Evolutionary conservation across 192 early-diverging fungal species (phyloP).

Genomic region (Coemansia umbellata): DNA sequence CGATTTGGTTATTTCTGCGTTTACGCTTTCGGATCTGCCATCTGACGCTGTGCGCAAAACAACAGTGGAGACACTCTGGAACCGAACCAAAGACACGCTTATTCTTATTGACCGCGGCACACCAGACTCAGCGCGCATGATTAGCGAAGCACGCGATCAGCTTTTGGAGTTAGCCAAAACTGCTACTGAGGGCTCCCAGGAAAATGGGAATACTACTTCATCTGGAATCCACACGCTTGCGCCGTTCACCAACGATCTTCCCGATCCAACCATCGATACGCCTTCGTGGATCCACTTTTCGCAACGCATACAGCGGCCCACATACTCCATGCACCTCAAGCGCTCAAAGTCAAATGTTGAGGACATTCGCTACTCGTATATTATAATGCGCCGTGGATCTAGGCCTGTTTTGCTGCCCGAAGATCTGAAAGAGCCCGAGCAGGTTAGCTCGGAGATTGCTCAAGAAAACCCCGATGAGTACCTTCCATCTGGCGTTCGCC

Average conservation of each 20-base stretch:
- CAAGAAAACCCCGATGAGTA: conserved; percentile 12
- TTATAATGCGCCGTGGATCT: conserved; percentile 66
- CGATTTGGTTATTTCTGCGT: conserved; percentile 74
- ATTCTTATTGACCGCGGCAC: conserved; percentile 83
- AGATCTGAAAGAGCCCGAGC: neutral
- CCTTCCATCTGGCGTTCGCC: conserved; percentile 2
- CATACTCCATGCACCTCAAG: conserved; percentile 65
- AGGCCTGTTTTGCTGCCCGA: conserved; percentile 20
- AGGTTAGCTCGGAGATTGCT: neutral
- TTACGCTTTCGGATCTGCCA: conserved; percentile 69
- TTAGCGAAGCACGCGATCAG: conserved; percentile 64
- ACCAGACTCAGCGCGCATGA: conserved; percentile 61
- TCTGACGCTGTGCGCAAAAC: conserved; percentile 59
- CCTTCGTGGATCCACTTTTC: conserved; percentile 78
- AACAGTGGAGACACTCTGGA: conserved; percentile 72
- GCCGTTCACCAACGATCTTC: conserved; percentile 73
- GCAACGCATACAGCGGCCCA: conserved; percentile 66
- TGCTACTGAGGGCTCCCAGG: neutral
- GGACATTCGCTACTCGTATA: conserved; percentile 75
- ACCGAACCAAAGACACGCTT: conserved; percentile 71
- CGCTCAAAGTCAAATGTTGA: conserved; percentile 63
- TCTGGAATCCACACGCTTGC: conserved; percentile 68
- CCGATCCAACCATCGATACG: conserved; percentile 64
- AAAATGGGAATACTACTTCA: neutral
- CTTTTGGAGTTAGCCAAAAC: conserved; percentile 52